Conservation (phyloP, 31 red algal species). For the Odonthalia washingtoniensis region DNA sequence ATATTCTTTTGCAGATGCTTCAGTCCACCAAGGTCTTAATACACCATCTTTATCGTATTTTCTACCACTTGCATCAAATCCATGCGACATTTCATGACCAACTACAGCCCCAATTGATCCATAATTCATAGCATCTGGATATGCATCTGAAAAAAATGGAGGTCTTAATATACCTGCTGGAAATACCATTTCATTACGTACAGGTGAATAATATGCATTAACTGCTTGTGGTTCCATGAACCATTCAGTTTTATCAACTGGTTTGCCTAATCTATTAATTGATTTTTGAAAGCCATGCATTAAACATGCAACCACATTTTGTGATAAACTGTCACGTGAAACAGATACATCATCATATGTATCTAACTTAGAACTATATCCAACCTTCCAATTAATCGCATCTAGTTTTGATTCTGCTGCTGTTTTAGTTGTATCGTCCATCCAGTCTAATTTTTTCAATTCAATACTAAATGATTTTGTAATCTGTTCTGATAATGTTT, state of each 20-base stretch:
- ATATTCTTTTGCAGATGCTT: slow-evolving; percentile 62
- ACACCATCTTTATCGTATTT: slow-evolving; percentile 85
- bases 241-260: slow-evolving; percentile 72
- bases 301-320: slow-evolving; percentile 50
- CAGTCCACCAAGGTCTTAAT: slow-evolving; percentile 83
- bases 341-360: slow-evolving; percentile 74
- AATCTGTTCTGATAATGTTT: slow-evolving; percentile 67
- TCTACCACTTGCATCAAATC: slow-evolving; percentile 92
- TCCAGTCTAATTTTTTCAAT: slow-evolving; percentile 68
- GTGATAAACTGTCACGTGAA: slow-evolving; percentile 44
- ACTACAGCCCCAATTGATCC: slow-evolving; percentile 91
- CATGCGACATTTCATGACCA: slow-evolving; percentile 95
- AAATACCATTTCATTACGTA: slow-evolving; percentile 89
- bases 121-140: slow-evolving; percentile 93
- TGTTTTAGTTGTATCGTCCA: slow-evolving; percentile 59
- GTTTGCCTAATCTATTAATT: slow-evolving; percentile 61
- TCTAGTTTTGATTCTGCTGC: slow-evolving; percentile 77
- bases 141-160: slow-evolving; percentile 88
- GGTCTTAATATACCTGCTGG: slow-evolving; percentile 90
- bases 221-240: slow-evolving; percentile 79
- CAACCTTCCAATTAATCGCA: slow-evolving; percentile 81
- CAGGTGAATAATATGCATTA: slow-evolving; percentile 92
- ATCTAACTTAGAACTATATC: slow-evolving; percentile 70
- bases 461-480: slow-evolving; percentile 64
- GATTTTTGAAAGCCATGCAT: slow-evolving; percentile 50